Evolutionary conservation across 495 filamentous ascomycete genomes (phyloP), one percentile per base, ranked within the genome.

Genomic region (Cercophora newfieldiana): DNA sequence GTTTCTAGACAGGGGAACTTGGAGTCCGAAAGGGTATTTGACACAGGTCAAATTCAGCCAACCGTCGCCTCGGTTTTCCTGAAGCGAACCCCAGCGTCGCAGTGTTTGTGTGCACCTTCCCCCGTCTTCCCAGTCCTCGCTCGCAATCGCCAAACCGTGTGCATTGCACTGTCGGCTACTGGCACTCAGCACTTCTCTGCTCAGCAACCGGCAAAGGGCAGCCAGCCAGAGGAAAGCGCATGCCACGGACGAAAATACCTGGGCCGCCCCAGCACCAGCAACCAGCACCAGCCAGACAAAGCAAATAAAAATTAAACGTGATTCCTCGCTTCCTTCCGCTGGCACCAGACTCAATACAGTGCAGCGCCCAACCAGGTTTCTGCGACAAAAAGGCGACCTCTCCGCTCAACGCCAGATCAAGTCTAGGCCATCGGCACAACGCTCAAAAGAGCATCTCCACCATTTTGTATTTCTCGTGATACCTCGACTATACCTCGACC

Each of bases 391-490:
- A 76, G 75, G 75, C 74, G 72, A 77, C 78, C 75, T 80, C 79
- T 83, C 79, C 80, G 79, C 80, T 80, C 80, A 76, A 75, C 78
- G 75, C 81, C 81, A 82, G 80, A 84, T 83, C 79, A 79, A 83
- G 81, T 81, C 82, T 84, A 84, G 81, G 78, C 79, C 80, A 77
- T 84, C 81, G 81, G 81, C 81, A 84, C 80, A 77, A 82, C 78
- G 81, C 81, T 81, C 80, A 82, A 83, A 83, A 74, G 72, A 84
- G 81, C 75, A 83, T 82, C 80, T 82, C 80, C 81, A 83, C 81
- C 77, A 80, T 76, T 77, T 80, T 81, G 74, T 67, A 67, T 63
- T 55, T 64, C 74, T 82, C 77, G 81, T 82, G 78, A 80, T 82
- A 82, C 81, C 75, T 75, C 66, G 73, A 76, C 71, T 64, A 68